Base-by-base conservation (phyloP, 768 basidiomycete species). In the Kwoniella mangroviensis region DNA sequence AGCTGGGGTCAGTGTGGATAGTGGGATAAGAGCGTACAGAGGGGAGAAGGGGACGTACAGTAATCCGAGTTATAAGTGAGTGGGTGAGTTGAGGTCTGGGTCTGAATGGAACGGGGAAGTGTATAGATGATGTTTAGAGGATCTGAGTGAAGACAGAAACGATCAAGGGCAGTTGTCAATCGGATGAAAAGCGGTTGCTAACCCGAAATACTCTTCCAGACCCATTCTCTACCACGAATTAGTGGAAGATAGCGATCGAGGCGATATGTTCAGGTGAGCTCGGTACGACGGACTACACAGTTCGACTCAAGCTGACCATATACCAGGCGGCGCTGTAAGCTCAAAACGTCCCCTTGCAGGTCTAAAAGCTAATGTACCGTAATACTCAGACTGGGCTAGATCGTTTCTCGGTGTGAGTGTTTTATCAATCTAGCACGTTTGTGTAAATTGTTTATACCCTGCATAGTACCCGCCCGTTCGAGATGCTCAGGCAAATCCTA, bases 1-100 rank as follows among this genome's bases (percentile, higher is more conserved):
- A 2, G 96, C 96, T 0, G 96, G 96, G 7, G 92, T 97, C 73
- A 92, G 91, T 81, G 94, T 98, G 34, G 96, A 98, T 82, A 93
- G 91, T 28, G 96, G 96, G 55, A 96, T 98, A 70, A 86, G 93
- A 73, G 94, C 94, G n/a, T 97, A 98, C 83, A 86, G 94, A 67
- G 94, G 94, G 0, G 79, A 86, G 70, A 92, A 95, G 78, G 94
- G 94, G 22, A 76, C 75, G 58, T 82, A 81, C 76, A 79, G 73
- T 53, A 83, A 84, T 75, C 83, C 83, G 15, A 84, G 83, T 73
- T 84, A 81, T 61, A 78, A 72, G 77, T 79, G 66, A 65, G 78
- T 75, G 12, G 7, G 22, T 26, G 24, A 54, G 24, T 10, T 17
- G 15, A 1, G 45, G n/a, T 9, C 13, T 55, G 28, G 4, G 49